phyloP scores from a whole-genome alignment of 768 basidiomycete species.

The Mrakia blollopis region DNA sequence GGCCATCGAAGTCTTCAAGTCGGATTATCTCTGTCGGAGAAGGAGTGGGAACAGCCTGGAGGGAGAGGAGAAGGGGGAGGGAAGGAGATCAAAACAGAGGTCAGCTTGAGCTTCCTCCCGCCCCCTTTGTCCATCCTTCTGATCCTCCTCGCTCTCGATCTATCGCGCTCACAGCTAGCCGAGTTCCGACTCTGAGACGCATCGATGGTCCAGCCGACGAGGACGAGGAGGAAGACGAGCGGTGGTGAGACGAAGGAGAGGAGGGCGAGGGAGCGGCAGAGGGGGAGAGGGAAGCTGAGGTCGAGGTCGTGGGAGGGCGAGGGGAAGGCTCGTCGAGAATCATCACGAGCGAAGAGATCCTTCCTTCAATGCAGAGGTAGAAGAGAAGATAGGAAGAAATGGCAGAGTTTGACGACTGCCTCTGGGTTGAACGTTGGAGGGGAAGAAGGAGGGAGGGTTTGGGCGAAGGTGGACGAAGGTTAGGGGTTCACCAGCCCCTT shows the following conservation, averaged over 20 bases:
- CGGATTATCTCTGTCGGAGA: background rate
- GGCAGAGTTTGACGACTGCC: too few species aligned
- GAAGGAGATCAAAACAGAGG: background rate
- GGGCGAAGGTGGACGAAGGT: too few species aligned
- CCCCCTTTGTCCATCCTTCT: background rate
- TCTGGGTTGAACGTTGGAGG: too few species aligned
- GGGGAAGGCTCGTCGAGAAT: background rate
- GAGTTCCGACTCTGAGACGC: background rate
- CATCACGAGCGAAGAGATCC: background rate
- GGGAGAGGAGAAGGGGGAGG: background rate
- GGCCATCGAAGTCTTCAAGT: conserved; percentile 13
- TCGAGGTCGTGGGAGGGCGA: background rate
- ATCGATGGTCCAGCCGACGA: background rate
- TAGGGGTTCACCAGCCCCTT: too few species aligned
- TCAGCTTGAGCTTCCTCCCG: background rate
- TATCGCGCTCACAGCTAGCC: background rate
- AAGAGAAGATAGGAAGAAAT: too few species aligned
- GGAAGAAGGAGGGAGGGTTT: too few species aligned
- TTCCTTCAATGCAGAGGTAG: too few species aligned
- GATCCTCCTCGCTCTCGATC: too few species aligned
- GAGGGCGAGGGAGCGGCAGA: background rate
- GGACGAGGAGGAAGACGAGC: background rate
- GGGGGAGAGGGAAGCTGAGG: background rate
- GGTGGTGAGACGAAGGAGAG: background rate
- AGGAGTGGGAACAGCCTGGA: background rate